Conservation (phyloP, 2,329 filamentous ascomycete species). For the Dothideomycetidae sp. region DNA sequence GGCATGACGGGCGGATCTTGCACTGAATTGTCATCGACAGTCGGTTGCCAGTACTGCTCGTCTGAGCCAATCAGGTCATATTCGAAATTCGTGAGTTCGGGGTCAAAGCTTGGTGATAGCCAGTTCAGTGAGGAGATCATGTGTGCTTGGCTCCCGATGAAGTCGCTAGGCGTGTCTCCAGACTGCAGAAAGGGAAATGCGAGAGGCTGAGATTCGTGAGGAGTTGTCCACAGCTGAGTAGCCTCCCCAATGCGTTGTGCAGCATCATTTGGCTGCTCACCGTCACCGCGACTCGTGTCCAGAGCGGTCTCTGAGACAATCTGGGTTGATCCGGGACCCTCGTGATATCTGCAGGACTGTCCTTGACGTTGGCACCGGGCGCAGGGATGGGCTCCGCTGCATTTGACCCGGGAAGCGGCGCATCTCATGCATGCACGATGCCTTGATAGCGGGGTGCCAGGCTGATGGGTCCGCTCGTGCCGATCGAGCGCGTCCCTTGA, state of each 20-base stretch:
- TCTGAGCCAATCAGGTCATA: not conserved
- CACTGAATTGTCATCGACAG: not conserved
- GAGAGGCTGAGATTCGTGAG: too few species aligned
- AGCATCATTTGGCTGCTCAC: not conserved
- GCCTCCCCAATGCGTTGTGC: not conserved
- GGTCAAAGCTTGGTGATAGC: conserved; percentile 2
- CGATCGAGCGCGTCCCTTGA: conserved; percentile 2
- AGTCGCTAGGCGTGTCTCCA: too few species aligned
- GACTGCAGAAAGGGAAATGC: too few species aligned
- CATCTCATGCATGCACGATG: conserved; percentile 1
- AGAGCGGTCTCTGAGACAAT: not conserved
- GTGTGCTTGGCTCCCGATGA: not conserved
- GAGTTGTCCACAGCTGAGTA: not conserved
- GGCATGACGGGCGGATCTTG: not conserved
- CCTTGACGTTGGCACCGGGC: not conserved
- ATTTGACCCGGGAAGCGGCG: not conserved
- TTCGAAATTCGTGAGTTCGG: not conserved
- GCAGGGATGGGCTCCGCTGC: not conserved
- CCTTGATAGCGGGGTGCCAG: not conserved
- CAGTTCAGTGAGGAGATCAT: conserved; percentile 4
- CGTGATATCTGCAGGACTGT: not conserved
- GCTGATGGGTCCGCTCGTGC: not conserved
- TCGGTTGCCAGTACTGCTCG: not conserved
- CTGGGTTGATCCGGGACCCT: not conserved
- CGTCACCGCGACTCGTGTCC: not conserved